phyloP scores from a whole-genome alignment of 2,329 filamentous ascomycete species.

The Eurotiales sp. region DNA sequence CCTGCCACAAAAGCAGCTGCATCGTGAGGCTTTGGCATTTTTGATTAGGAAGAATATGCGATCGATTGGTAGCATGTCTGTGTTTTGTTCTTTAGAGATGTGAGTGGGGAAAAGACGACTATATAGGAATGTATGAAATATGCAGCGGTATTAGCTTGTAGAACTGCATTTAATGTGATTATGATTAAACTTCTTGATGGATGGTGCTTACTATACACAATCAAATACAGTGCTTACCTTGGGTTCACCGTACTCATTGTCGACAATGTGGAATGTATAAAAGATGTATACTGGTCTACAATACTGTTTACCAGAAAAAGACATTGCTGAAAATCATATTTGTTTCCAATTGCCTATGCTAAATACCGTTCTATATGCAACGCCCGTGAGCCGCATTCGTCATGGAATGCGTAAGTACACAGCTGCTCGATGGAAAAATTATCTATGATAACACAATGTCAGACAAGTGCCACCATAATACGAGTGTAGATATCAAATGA shows the following conservation, averaged over 20 bases:
- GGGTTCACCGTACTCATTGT: too few relatives aligned
- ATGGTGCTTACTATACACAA: too few relatives aligned
- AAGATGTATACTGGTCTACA: too few relatives aligned
- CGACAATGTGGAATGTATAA: too few relatives aligned
- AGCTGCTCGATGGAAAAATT: background rate
- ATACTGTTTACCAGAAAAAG: too few relatives aligned
- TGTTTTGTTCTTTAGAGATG: background rate
- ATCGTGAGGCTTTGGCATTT: constrained; percentile 1
- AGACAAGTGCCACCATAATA: background rate
- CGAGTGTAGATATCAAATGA: background rate
- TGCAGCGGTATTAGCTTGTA: constrained; percentile 4
- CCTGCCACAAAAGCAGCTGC: constrained; percentile 23
- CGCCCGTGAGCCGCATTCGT: too few relatives aligned
- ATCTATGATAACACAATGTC: background rate
- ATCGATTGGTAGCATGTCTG: background rate
- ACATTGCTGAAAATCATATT: too few relatives aligned
- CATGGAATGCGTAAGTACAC: too few relatives aligned
- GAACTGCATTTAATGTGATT: constrained; percentile 6
- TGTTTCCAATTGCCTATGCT: too few relatives aligned
- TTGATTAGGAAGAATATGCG: background rate
- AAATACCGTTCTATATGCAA: too few relatives aligned
- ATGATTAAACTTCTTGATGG: background rate
- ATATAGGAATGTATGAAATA: constrained; percentile 10
- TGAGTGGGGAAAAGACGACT: background rate
- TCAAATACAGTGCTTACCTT: too few relatives aligned